A percentile compares a stretch with the other conserved stretches of the same genome.
Conservation (phyloP, 2,329 filamentous ascomycete species). For the Chrysosporium keratinophilum region DNA sequence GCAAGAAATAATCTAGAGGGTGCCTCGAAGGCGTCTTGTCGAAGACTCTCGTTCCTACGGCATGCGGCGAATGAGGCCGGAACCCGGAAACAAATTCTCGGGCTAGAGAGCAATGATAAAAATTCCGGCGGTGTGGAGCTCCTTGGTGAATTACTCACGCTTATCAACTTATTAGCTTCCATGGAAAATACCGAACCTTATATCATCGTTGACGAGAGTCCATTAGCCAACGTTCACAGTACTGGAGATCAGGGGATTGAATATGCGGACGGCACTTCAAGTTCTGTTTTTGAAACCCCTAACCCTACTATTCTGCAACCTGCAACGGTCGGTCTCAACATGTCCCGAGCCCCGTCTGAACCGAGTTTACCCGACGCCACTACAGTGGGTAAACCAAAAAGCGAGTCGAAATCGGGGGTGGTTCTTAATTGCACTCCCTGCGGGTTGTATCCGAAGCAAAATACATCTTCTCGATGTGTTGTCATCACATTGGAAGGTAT, state of each 20-base stretch:
- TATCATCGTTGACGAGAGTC: constrained; percentile 43
- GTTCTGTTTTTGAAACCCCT: background rate
- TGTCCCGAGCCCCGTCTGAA: too few species aligned
- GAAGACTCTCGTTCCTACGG: constrained; percentile 45
- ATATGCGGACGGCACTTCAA: background rate
- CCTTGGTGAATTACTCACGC: constrained; percentile 64
- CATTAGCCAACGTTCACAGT: background rate
- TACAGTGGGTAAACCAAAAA: background rate
- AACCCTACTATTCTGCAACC: too few species aligned
- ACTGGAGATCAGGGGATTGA: background rate
- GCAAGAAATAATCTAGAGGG: constrained; percentile 78
- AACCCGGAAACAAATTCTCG: background rate
- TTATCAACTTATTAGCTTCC: constrained; percentile 87
- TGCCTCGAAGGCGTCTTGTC: constrained; percentile 49
- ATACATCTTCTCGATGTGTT: constrained; percentile 49
- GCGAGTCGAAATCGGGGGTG: background rate
- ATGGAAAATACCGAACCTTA: constrained; percentile 75
- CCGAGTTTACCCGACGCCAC: background rate
- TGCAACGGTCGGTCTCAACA: too few species aligned
- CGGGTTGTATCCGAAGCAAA: constrained; percentile 4
- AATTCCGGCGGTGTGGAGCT: constrained; percentile 46
- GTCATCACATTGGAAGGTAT: constrained; percentile 80
- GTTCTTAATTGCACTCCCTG: constrained; percentile 12
- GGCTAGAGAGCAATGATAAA: background rate
- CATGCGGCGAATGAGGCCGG: constrained; percentile 25